Conservation (phyloP, 495 filamentous ascomycete genomes). For the Trichoderma virens region DNA sequence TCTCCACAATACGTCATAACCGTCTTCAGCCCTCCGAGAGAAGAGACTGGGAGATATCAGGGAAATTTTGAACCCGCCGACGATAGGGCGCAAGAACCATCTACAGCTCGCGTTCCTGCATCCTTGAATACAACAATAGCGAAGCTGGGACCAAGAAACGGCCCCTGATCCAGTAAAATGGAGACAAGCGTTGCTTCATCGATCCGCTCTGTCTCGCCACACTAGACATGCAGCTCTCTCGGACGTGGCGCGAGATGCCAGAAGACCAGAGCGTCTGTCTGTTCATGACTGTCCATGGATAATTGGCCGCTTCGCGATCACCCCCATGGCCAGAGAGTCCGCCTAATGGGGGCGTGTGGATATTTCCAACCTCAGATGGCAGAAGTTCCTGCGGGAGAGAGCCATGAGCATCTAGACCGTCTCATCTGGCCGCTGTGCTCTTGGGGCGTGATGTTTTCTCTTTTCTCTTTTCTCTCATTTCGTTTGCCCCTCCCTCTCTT, state of each 20-base stretch:
- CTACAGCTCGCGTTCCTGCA: conserved; percentile 4
- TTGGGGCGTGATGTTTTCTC: neutral
- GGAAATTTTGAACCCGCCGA: no score
- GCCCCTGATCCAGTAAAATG: neutral
- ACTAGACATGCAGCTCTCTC: conserved; percentile 1
- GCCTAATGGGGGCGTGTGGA: neutral
- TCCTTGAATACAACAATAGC: neutral
- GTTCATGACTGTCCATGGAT: neutral
- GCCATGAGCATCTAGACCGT: neutral
- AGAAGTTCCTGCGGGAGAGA: neutral
- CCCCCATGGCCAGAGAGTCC: neutral
- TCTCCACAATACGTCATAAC: no score
- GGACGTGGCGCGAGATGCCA: neutral
- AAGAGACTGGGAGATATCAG: no score
- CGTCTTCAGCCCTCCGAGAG: no score
- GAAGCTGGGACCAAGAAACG: neutral
- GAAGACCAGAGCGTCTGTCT: neutral
- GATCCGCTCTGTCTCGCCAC: neutral
- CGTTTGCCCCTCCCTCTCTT: neutral
- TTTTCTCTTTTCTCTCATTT: neutral
- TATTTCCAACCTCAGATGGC: neutral
- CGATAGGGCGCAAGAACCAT: neutral
- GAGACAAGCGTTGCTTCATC: neutral
- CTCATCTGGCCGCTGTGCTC: neutral
- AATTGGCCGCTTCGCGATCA: neutral